These are phyloP conservation scores for Ceratocystis ficicola DNA, from an alignment of 2,329 filamentous ascomycete genomes.

Conservation along the genomic window DNA sequence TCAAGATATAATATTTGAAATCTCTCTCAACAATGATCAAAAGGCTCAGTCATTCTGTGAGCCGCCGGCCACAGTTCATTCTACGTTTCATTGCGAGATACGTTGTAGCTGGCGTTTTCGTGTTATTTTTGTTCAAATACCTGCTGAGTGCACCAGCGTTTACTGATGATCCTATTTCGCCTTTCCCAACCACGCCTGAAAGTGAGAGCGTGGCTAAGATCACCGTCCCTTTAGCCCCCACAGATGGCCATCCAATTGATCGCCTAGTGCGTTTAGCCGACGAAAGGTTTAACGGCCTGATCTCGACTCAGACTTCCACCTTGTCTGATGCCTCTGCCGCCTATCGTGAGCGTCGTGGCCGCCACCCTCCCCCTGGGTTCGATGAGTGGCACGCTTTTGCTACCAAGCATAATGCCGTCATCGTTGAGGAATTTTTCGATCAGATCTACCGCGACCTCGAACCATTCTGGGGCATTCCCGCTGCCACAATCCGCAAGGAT, in stretches of 20 bases:
- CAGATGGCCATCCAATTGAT: slow-evolving; percentile 38
- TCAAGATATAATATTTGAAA: not conserved
- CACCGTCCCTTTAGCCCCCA: slow-evolving; percentile 25
- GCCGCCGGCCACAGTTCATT: slow-evolving; percentile 16
- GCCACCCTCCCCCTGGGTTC: slow-evolving; percentile 53
- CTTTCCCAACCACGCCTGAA: slow-evolving; percentile 12
- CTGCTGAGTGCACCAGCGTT: slow-evolving; percentile 8
- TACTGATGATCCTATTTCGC: slow-evolving; percentile 9
- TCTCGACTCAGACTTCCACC: slow-evolving; percentile 37
- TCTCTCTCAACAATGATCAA: slow-evolving; percentile 11
- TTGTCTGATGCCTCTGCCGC: slow-evolving; percentile 41
- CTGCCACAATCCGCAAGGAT: slow-evolving; percentile 39
- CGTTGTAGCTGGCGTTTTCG: slow-evolving; percentile 6
- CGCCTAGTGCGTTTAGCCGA: slow-evolving; percentile 38
- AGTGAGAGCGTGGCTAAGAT: slow-evolving; percentile 20
- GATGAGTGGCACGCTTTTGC: slow-evolving; percentile 48
- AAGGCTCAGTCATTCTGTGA: slow-evolving; percentile 14
- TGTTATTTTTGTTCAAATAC: slow-evolving; percentile 18
- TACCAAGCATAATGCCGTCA: slow-evolving; percentile 38
- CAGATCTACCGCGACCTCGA: slow-evolving; percentile 51
- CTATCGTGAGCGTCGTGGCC: slow-evolving; percentile 44
- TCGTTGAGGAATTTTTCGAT: slow-evolving; percentile 53
- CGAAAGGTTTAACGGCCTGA: slow-evolving; percentile 32
- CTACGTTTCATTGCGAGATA: slow-evolving; percentile 17
- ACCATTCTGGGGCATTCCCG: slow-evolving; percentile 44